A percentile compares a stretch with the other conserved stretches of the same genome.
These are phyloP conservation scores for Alternaria sp. DNA, from an alignment of 2,329 filamentous ascomycete species.

Conservation along the genomic window DNA sequence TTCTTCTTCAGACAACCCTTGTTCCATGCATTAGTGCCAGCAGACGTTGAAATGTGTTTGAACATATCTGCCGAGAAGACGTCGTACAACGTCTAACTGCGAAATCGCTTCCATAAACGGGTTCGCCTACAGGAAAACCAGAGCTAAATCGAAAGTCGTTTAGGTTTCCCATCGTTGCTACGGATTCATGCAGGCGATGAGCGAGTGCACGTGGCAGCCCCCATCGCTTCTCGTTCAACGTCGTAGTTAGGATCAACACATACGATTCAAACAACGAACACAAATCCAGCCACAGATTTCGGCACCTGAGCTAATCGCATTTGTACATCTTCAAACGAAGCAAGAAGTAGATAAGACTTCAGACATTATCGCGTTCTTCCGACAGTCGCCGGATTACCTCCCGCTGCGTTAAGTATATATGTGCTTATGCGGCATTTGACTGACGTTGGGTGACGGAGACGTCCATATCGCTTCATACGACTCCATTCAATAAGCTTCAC, in stretches of 20 bases:
- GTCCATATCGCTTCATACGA: neutral
- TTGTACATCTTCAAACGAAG: neutral
- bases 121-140: neutral
- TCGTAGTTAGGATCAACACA: neutral
- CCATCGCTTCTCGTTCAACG: neutral
- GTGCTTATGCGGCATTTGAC: neutral
- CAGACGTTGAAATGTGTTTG: neutral
- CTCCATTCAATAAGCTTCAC: neutral
- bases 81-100: neutral
- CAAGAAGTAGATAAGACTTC: neutral
- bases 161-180: neutral
- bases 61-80: neutral
- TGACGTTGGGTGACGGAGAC: neutral
- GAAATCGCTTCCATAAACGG: neutral
- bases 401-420: neutral
- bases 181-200: neutral
- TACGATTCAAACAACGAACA: too few species aligned
- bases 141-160: neutral
- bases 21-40: neutral
- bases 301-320: neutral
- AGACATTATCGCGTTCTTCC: neutral
- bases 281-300: neutral
- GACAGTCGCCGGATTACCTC: neutral
- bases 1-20: neutral
- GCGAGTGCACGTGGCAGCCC: neutral